These are phyloP conservation scores for Phaeosphaeriaceae sp. DNA, from an alignment of 2,329 filamentous ascomycete species.

Conservation along the genomic window DNA sequence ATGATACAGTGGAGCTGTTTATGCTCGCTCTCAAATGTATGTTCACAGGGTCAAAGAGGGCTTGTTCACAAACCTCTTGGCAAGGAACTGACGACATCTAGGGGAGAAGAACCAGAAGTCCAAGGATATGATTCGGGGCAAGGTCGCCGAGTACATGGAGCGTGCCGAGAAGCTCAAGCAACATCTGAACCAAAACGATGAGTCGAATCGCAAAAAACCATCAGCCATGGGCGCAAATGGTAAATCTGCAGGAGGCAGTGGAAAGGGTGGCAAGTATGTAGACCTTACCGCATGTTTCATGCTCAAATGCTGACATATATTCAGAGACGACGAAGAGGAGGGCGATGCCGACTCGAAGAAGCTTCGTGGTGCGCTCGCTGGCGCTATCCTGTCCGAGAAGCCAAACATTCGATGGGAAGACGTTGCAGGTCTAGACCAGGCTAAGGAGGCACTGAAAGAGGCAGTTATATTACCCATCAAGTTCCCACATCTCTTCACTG, in stretches of 20 bases:
- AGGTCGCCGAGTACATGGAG: conserved; percentile 97
- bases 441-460: conserved; percentile 97
- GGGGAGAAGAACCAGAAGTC: conserved; percentile 96
- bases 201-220: conserved; percentile 71
- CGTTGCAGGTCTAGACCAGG: conserved; percentile 89
- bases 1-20: conserved; percentile 79
- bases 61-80: background rate
- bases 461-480: conserved; percentile 98
- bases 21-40: conserved; percentile 95
- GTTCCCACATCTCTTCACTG: conserved; percentile 94
- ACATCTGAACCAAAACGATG: conserved; percentile 78
- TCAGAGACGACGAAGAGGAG: conserved; percentile 64
- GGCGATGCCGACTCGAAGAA: conserved; percentile 96
- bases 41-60: background rate
- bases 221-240: conserved; percentile 77
- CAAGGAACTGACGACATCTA: conserved; percentile 28
- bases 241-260: conserved; percentile 67
- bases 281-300: background rate
- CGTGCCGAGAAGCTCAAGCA: conserved; percentile 97
- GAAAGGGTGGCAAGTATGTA: conserved; percentile 62
- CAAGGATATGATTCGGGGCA: conserved; percentile 96
- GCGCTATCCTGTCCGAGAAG: conserved; percentile 92
- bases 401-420: conserved; percentile 99
- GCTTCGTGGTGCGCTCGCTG: conserved; percentile 84
- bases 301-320: conserved; percentile 12